Evolutionary conservation across 805 yeast species (phyloP), one percentile per base, ranked within the genome.

Genomic region (Ogataea ganodermae): DNA sequence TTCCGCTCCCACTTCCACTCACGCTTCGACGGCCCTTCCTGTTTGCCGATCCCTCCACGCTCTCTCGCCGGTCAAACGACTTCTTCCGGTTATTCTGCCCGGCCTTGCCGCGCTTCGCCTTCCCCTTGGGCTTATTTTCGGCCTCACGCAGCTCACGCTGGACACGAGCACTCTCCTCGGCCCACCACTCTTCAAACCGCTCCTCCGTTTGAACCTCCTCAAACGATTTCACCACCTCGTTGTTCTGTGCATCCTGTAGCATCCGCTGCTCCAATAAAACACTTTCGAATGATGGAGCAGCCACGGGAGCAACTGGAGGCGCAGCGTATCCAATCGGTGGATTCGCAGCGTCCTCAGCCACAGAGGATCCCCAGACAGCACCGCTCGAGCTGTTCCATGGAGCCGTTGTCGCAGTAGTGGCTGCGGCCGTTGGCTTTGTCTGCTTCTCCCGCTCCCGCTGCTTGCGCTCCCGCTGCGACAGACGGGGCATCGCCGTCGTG

Each of bases 101-200:
- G 6, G 44, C 46, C 44, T 13, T 14, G 22, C 18, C 18, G 30
- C 17, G 35, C 12, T 33, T 33, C 12, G 21, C 23, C 14, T 4
- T 44, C 24, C 33, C 16, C 42, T 31, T 42, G 45, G 37, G 30
- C 46, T 45, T 42, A 39, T 27, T 28, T 42, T 51, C 49, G 16
- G 37, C 30, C 18, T 31, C 42, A 4, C 56, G 54, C 57, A 69
- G 54, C 46, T 69, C 69, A 21, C 59, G 59, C 60, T 85, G 92
- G 6, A 84, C 85, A 43, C 76, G 72, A n/a, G 72, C 72, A 45
- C 89, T 75, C 59, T 90, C 96, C 53, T 79, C 81, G 30, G 79
- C 85, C 91, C 96, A 90, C 97, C 97, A 90, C 50, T 70, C 76
- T 23, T 84, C 90, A 70, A 90, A 90, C 60, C 84, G 89, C 59